Evolutionary conservation across 1,284 basidiomycete species (phyloP).

Genomic region (Amylostereum areolatum): DNA sequence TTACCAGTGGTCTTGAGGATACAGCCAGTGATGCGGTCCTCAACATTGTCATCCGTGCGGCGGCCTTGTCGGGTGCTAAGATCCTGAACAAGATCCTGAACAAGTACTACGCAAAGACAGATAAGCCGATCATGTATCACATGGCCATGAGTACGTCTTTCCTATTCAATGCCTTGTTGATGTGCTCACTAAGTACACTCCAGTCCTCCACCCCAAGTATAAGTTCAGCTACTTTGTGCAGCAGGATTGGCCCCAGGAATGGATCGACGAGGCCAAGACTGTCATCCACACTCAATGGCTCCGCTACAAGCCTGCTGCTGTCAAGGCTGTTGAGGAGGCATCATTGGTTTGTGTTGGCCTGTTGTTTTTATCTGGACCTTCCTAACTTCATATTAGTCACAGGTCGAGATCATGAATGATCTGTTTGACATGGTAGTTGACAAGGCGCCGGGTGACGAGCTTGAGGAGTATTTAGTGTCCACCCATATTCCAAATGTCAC

Average conservation of each 20-base stretch:
- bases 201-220: not conserved
- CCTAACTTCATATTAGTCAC: too few relatives aligned
- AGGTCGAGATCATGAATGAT: too few relatives aligned
- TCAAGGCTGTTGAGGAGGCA: too few relatives aligned
- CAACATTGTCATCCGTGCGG: not conserved
- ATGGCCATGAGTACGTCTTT: constrained; percentile 14
- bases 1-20: not conserved
- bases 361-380: too few relatives aligned
- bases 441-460: too few relatives aligned
- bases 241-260: not conserved
- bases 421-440: too few relatives aligned
- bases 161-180: not conserved
- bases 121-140: constrained; percentile 13
- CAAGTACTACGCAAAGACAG: constrained; percentile 17
- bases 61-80: constrained; percentile 4
- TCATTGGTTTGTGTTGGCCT: too few relatives aligned
- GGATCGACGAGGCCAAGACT: not conserved
- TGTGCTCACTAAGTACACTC: not conserved
- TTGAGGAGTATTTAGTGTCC: too few relatives aligned
- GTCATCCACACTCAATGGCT: too few relatives aligned
- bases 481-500: too few relatives aligned
- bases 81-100: constrained; percentile 7
- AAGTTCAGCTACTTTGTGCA: not conserved
- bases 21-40: not conserved
- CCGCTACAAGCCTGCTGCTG: too few relatives aligned